phyloP scores from a whole-genome alignment of 306 rosid genomes.

The Vigna radiata region DNA sequence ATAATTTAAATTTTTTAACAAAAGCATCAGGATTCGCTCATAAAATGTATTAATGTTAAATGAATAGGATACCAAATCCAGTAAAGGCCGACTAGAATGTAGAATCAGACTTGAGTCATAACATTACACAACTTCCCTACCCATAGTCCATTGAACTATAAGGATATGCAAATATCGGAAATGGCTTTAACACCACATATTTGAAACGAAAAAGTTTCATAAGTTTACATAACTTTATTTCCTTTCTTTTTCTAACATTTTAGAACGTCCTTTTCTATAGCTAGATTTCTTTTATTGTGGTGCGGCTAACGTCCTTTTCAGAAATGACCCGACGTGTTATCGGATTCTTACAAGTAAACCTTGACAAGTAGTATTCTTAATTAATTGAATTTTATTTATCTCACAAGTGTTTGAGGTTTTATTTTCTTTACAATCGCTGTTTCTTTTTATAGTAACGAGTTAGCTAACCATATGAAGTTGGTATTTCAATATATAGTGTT shows the following conservation, averaged over 20 bases:
- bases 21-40: no score
- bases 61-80: no score
- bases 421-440: neutral
- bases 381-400: neutral
- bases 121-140: no score
- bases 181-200: no score
- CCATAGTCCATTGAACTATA: no score
- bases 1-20: no score
- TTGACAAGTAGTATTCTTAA: neutral
- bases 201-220: no score
- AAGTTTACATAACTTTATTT: no score
- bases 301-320: neutral
- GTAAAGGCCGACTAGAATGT: no score
- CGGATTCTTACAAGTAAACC: neutral
- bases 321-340: neutral
- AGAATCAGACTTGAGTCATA: no score
- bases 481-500: neutral
- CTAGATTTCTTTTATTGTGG: neutral
- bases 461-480: neutral
- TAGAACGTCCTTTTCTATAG: neutral
- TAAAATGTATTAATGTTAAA: no score
- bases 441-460: neutral
- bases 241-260: neutral
- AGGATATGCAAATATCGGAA: no score
- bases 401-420: neutral